Conservation (phyloP, 1,139 yeast species). For the Debaryomyces fabryi region DNA sequence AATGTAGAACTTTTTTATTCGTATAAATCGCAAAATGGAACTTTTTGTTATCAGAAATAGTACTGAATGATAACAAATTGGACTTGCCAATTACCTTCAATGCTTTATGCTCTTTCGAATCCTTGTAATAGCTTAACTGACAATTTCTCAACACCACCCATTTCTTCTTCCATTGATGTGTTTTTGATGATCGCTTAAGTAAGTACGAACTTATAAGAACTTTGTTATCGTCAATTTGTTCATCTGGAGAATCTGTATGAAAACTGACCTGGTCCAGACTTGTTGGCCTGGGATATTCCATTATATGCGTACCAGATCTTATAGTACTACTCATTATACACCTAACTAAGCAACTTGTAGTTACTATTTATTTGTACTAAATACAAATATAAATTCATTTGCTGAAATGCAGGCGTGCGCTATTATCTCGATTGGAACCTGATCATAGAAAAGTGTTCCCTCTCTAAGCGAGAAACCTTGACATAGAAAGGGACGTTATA, state of each 20-base stretch:
- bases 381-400: neutral
- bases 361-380: neutral
- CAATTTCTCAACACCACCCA: constrained; percentile 64
- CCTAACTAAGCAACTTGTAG: neutral
- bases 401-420: neutral
- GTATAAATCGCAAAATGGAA: constrained; percentile 48
- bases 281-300: neutral
- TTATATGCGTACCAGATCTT: neutral
- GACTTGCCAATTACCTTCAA: constrained; percentile 41
- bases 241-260: neutral
- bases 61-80: constrained; percentile 24
- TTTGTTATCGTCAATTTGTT: constrained; percentile 15
- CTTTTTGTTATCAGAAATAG: constrained; percentile 36
- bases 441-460: neutral
- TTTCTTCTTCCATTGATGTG: constrained; percentile 47
- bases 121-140: constrained; percentile 61
- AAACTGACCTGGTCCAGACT: neutral
- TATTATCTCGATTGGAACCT: neutral
- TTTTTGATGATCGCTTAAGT: constrained; percentile 25
- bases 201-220: constrained; percentile 20
- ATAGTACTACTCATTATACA: neutral
- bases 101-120: constrained; percentile 58
- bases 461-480: neutral
- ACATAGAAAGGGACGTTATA: neutral
- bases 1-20: constrained; percentile 43